Conservation (phyloP, 2,329 filamentous ascomycete species). For the Fulvia fulva region DNA sequence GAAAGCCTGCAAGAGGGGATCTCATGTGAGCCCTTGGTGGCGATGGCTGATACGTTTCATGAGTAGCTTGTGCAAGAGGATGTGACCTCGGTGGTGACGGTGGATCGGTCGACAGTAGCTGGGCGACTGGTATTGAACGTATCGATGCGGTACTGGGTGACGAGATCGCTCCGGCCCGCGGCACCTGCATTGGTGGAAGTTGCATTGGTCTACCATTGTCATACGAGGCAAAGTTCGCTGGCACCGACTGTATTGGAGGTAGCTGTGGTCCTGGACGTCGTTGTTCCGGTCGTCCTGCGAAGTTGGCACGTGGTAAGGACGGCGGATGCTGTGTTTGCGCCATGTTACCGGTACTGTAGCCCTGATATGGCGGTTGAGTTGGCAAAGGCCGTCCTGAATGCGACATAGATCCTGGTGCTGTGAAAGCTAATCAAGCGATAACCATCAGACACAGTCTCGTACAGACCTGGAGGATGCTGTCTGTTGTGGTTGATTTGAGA, state of each 20-base stretch:
- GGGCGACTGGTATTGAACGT: conserved; percentile 21
- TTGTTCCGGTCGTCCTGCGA: conserved; percentile 37
- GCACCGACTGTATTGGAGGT: conserved; percentile 34
- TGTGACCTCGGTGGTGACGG: conserved; percentile 31
- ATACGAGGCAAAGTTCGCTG: conserved; percentile 4
- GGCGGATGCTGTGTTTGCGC: conserved; percentile 44
- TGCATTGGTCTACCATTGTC: conserved; percentile 22
- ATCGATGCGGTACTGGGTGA: conserved; percentile 10
- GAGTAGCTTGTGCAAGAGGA: conserved; percentile 7
- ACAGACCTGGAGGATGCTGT: neutral
- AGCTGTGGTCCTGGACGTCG: conserved; percentile 36
- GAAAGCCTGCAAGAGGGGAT: conserved; percentile 9
- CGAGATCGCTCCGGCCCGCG: conserved; percentile 32
- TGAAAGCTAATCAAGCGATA: neutral
- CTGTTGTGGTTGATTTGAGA: neutral
- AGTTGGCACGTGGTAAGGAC: conserved; percentile 39
- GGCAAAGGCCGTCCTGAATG: conserved; percentile 34
- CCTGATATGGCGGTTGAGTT: conserved; percentile 38
- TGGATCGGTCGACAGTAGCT: conserved; percentile 25
- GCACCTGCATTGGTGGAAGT: conserved; percentile 38
- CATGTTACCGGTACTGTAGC: conserved; percentile 38
- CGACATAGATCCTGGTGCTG: conserved; percentile 24
- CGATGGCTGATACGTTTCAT: conserved; percentile 26
- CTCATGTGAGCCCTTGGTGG: conserved; percentile 7
- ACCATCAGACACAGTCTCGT: neutral